These are phyloP conservation scores for Rhodosorus marinus DNA, from an alignment of 23 red algal species.

Conservation along the genomic window DNA sequence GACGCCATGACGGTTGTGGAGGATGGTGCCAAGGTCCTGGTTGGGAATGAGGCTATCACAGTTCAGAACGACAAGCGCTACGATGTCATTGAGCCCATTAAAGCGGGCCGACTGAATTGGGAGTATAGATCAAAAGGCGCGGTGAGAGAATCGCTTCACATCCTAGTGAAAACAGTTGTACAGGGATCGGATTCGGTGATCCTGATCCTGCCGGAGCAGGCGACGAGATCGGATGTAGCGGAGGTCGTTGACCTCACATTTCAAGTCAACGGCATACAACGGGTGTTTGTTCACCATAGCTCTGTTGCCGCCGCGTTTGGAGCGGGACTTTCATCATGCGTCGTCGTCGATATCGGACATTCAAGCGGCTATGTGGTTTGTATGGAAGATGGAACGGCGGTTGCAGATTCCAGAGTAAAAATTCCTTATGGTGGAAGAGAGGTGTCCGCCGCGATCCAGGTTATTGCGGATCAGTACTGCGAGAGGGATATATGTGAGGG, in stretches of 20 bases:
- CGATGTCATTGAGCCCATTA: too few relatives aligned
- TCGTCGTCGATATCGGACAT: slow-evolving; percentile 58
- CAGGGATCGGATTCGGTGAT: slow-evolving; percentile 5
- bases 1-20: too few relatives aligned
- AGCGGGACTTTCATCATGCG: slow-evolving; percentile 32
- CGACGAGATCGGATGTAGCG: slow-evolving; percentile 24
- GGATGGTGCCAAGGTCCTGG: too few relatives aligned
- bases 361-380: slow-evolving; percentile 24
- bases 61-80: too few relatives aligned
- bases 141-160: not conserved
- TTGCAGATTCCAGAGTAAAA: slow-evolving; percentile 14
- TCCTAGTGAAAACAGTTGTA: not conserved
- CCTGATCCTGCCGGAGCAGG: slow-evolving; percentile 27
- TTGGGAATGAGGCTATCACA: too few relatives aligned
- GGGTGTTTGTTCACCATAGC: slow-evolving; percentile 44
- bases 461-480: not conserved
- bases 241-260: slow-evolving; percentile 28
- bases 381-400: slow-evolving; percentile 47
- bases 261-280: slow-evolving; percentile 1
- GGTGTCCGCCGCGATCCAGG: not conserved
- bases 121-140: not conserved
- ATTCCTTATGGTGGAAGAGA: slow-evolving; percentile 5
- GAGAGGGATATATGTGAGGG: not conserved
- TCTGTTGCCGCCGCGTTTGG: slow-evolving; percentile 36
- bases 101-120: not conserved